These are phyloP conservation scores for Arctium minus DNA, from an alignment of 129 eudicot genomes.

Conservation along the genomic window DNA sequence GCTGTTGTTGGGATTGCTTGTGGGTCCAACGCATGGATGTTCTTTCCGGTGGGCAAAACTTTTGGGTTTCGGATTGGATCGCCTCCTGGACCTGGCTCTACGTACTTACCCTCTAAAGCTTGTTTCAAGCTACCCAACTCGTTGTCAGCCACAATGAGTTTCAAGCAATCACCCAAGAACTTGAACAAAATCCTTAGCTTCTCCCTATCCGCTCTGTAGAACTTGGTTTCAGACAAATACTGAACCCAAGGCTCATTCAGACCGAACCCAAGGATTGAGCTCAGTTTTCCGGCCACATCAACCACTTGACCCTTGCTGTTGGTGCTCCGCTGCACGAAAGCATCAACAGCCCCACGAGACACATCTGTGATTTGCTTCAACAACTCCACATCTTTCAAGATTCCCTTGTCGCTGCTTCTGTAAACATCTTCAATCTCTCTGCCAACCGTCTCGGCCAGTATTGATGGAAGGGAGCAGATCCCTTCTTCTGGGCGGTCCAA, in stretches of 20 bases:
- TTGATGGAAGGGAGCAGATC: conserved; percentile 74
- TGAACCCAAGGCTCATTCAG: conserved; percentile 96
- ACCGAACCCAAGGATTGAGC: conserved; percentile 75
- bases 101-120: conserved; percentile 92
- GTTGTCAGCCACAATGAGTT: conserved; percentile 79
- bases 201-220: conserved; percentile 88
- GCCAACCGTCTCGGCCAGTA: conserved; percentile 83
- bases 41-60: conserved; percentile 94
- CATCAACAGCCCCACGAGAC: conserved; percentile 78
- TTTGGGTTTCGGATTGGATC: conserved; percentile 98
- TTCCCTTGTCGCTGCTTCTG: conserved; percentile 91
- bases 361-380: conserved; percentile 79
- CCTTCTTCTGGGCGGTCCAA: conserved; percentile 96
- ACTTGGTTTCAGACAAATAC: conserved; percentile 75
- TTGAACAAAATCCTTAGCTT: conserved; percentile 67
- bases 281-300: conserved; percentile 53
- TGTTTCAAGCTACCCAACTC: conserved; percentile 93
- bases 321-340: conserved; percentile 82
- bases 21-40: conserved; percentile 97
- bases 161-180: conserved; percentile 82
- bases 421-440: conserved; percentile 90
- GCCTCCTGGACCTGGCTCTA: conserved; percentile 99
- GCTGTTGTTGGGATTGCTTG: conserved; percentile 97
- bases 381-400: conserved; percentile 82
- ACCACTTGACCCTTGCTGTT: conserved; percentile 93